Evolutionary conservation across 371 early-diverging fungal genomes (phyloP).

Genomic region (Syncephalastrum racemosum): DNA sequence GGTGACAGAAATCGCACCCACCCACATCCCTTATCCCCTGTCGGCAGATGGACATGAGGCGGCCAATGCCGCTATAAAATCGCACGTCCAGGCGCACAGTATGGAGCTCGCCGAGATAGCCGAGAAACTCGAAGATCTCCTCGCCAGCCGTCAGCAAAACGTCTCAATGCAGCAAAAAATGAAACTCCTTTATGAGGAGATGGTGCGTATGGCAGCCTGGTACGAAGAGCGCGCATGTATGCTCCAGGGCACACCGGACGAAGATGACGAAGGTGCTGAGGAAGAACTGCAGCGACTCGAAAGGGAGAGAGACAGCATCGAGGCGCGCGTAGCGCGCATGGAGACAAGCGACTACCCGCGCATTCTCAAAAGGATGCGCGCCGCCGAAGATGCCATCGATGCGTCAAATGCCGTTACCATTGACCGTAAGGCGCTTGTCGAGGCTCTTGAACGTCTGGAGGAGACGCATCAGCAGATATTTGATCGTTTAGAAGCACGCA

Average conservation of each 20-base stretch:
- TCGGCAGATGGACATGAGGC: slow-evolving; percentile 15
- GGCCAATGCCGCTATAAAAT: slow-evolving; percentile 19
- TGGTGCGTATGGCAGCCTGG: slow-evolving; percentile 38
- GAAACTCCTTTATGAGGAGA: slow-evolving; percentile 38
- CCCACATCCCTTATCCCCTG: slow-evolving; percentile 30
- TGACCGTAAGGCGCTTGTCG: slow-evolving; percentile 33
- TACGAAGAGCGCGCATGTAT: slow-evolving; percentile 29
- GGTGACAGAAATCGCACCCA: slow-evolving; percentile 26
- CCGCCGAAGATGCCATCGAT: slow-evolving; percentile 40
- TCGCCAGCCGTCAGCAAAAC: slow-evolving; percentile 35
- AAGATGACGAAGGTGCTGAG: slow-evolving; percentile 23
- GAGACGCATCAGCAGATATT: slow-evolving; percentile 20
- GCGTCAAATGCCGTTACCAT: slow-evolving; percentile 33
- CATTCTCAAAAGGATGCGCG: slow-evolving; percentile 23
- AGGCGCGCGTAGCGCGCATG: slow-evolving; percentile 24
- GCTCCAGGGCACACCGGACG: slow-evolving; percentile 16
- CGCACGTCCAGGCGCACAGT: slow-evolving; percentile 17
- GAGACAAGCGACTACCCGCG: slow-evolving; percentile 30
- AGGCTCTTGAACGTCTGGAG: slow-evolving; percentile 33
- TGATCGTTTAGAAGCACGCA: slow-evolving; percentile 17
- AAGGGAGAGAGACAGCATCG: slow-evolving; percentile 31
- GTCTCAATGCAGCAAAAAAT: slow-evolving; percentile 42
- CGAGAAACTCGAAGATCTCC: slow-evolving; percentile 32
- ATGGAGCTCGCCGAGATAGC: slow-evolving; percentile 24
- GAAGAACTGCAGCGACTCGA: slow-evolving; percentile 29